Evolutionary conservation across 2,329 filamentous ascomycete genomes (phyloP).

Genomic region (Aureobasidium sp.): DNA sequence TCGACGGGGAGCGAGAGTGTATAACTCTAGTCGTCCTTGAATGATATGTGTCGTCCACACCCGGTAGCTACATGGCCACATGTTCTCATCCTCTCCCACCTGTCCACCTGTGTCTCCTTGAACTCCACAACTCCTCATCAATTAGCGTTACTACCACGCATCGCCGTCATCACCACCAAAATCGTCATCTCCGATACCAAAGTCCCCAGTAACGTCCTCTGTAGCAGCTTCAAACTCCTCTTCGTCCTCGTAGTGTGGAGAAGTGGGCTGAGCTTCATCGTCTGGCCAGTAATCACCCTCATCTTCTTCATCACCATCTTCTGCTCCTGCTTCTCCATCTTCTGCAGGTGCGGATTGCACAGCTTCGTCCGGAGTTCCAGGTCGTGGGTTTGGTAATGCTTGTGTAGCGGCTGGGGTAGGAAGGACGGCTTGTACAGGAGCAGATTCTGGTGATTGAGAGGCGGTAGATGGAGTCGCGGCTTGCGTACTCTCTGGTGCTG

Average conservation of each 20-base stretch:
- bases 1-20: background rate
- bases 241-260: constrained; percentile 12
- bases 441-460: background rate
- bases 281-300: constrained; percentile 20
- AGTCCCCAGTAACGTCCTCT: constrained; percentile 9
- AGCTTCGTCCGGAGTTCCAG: background rate
- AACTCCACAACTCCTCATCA: background rate
- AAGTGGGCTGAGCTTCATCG: background rate
- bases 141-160: background rate
- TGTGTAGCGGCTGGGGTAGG: constrained; percentile 15
- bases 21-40: background rate
- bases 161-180: constrained; percentile 17
- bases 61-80: too few relatives aligned
- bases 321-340: constrained; percentile 23
- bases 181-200: constrained; percentile 24
- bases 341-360: constrained; percentile 8
- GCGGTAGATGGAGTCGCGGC: background rate
- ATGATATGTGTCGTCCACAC: background rate
- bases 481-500: constrained; percentile 9
- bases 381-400: background rate
- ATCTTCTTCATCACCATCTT: constrained; percentile 26
- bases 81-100: background rate
- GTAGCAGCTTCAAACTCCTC: constrained; percentile 12
- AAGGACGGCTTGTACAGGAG: background rate
- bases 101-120: background rate